phyloP scores from a whole-genome alignment of 2,329 filamentous ascomycete genomes.

The Talaromyces atroroseus region DNA sequence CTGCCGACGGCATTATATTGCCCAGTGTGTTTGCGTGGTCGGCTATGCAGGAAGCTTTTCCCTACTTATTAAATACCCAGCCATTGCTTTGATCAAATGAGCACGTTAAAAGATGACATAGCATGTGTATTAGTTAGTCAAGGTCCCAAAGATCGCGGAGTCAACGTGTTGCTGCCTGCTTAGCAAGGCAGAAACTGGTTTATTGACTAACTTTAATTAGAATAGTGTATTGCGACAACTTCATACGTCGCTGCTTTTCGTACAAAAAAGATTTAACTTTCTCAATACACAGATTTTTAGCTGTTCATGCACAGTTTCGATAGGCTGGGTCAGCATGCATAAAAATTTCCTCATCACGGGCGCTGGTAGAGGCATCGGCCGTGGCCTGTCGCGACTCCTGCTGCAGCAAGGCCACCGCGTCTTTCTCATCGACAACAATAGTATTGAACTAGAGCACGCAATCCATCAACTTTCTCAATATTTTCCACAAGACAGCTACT shows the following conservation, averaged over 20 bases:
- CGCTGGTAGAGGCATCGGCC: conserved; percentile 11
- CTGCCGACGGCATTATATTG: no score
- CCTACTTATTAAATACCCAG: no score
- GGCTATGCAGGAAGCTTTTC: no score
- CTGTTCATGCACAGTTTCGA: neutral
- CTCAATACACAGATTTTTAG: neutral
- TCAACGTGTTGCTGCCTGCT: neutral
- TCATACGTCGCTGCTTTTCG: neutral
- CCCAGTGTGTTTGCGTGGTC: no score
- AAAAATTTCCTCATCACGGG: conserved; percentile 13
- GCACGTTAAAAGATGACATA: no score
- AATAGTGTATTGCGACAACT: neutral
- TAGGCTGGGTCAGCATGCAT: neutral
- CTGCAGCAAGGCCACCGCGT: conserved; percentile 9
- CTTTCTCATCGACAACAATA: conserved; percentile 11
- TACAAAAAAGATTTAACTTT: no score
- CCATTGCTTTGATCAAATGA: no score
- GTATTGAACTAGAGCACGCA: conserved; percentile 8
- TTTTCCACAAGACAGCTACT: neutral
- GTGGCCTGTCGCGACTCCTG: conserved; percentile 9
- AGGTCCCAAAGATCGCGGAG: no score
- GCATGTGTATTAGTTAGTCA: no score
- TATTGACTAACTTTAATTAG: neutral
- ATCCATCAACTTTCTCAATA: neutral
- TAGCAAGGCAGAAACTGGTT: neutral